These are phyloP conservation scores for Aureobasidium vineae DNA, from an alignment of 2,329 filamentous ascomycete species.

Conservation along the genomic window DNA sequence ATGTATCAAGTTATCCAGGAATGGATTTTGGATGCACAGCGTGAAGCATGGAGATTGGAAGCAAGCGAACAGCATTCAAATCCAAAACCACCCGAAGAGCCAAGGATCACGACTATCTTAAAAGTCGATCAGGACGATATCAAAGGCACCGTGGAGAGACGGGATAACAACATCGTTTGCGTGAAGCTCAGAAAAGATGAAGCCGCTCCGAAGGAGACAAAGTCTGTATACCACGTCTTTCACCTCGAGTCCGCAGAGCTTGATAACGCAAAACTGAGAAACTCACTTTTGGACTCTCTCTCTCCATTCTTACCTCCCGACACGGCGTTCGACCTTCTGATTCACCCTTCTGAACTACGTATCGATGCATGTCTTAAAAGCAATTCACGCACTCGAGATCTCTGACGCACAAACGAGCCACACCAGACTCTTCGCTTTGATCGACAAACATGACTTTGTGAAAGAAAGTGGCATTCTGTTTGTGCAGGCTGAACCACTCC, in stretches of 20 bases:
- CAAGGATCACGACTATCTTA: conserved; percentile 1
- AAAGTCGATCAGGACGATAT: not conserved
- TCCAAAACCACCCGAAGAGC: not conserved
- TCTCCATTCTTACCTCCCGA: conserved; percentile 6
- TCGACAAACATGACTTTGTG: conserved; percentile 3
- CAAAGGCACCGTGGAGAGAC: not conserved
- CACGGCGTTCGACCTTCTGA: conserved; percentile 1
- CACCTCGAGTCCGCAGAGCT: conserved; percentile 7
- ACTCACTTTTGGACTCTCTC: not conserved
- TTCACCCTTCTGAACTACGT: not conserved
- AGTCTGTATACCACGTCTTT: conserved; percentile 10
- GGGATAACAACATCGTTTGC: not conserved
- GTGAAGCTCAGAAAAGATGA: conserved; percentile 11
- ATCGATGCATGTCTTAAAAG: conserved; percentile 13
- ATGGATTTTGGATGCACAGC: conserved; percentile 8
- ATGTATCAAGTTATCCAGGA: conserved; percentile 13
- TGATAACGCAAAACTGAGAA: not conserved
- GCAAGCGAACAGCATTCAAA: conserved; percentile 18
- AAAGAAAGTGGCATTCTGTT: conserved; percentile 7
- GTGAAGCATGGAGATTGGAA: conserved; percentile 13
- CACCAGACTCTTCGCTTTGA: not conserved
- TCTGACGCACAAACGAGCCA: not conserved
- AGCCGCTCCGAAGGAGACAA: not conserved
- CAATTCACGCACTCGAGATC: not conserved
- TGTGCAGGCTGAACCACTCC: not conserved